A percentile compares a stretch with the other conserved stretches of the same genome.
Evolutionary conservation across 495 filamentous ascomycete genomes (phyloP).

Genomic region (Rhypophila decipiens): DNA sequence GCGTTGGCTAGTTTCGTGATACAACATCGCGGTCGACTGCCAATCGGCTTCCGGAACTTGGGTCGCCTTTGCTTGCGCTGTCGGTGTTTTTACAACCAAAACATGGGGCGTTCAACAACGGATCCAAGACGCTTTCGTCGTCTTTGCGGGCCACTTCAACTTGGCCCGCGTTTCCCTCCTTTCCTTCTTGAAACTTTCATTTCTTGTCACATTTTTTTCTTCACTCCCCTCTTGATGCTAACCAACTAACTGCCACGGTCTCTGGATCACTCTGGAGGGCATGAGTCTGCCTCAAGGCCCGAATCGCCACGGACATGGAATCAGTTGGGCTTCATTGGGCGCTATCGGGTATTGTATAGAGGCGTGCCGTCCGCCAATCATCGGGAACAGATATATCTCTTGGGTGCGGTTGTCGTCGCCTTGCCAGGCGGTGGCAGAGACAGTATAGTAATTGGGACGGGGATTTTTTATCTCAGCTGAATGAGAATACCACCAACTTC

Average conservation of each 20-base stretch:
- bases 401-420: too few relatives aligned
- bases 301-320: too few relatives aligned
- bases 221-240: neutral
- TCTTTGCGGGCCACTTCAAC: constrained; percentile 65
- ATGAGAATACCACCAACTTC: too few relatives aligned
- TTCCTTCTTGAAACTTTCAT: constrained; percentile 6
- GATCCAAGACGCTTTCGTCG: constrained; percentile 64
- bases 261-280: too few relatives aligned
- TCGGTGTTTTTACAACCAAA: constrained; percentile 80
- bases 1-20: constrained; percentile 32
- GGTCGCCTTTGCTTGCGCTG: constrained; percentile 47
- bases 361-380: too few relatives aligned
- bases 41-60: constrained; percentile 35
- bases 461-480: too few relatives aligned
- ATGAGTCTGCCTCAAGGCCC: too few relatives aligned
- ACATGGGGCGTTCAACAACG: constrained; percentile 71
- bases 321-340: too few relatives aligned
- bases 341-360: too few relatives aligned
- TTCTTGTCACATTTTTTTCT: neutral
- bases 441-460: too few relatives aligned
- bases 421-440: too few relatives aligned
- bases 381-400: too few relatives aligned
- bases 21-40: constrained; percentile 40
- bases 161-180: constrained; percentile 45
- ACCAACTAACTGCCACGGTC: neutral